phyloP scores from a whole-genome alignment of 371 early-diverging fungal species.

The Circinella umbellata region DNA sequence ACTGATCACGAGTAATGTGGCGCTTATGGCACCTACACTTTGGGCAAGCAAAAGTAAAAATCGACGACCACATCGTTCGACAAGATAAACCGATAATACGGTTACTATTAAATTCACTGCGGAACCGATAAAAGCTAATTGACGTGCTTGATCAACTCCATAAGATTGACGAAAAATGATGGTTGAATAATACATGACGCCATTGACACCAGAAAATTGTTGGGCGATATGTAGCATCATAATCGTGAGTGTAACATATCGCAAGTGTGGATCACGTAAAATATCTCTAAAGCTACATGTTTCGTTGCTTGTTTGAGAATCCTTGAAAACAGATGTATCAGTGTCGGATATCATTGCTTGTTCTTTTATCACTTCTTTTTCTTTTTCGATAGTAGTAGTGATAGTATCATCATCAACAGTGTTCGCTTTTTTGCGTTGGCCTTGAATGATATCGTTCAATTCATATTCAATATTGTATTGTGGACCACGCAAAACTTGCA shows the following conservation, averaged over 20 bases:
- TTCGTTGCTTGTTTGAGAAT: background rate
- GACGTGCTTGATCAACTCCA: slow-evolving; percentile 54
- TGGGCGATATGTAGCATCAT: slow-evolving; percentile 62
- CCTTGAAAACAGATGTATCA: background rate
- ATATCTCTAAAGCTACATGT: slow-evolving; percentile 27
- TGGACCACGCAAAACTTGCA: slow-evolving; percentile 52
- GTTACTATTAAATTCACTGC: slow-evolving; percentile 69
- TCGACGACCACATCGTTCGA: slow-evolving; percentile 80
- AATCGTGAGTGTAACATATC: slow-evolving; percentile 61
- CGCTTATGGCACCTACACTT: slow-evolving; percentile 59
- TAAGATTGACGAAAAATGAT: slow-evolving; percentile 59
- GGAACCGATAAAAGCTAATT: slow-evolving; percentile 62
- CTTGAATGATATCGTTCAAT: slow-evolving; percentile 48
- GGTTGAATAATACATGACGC: slow-evolving; percentile 82
- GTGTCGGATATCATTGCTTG: background rate
- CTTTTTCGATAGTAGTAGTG: background rate
- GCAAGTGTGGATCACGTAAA: slow-evolving; percentile 48
- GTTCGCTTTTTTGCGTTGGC: slow-evolving; percentile 23
- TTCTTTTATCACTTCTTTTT: no score
- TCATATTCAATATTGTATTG: slow-evolving; percentile 43
- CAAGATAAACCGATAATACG: slow-evolving; percentile 54
- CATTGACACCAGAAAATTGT: slow-evolving; percentile 90
- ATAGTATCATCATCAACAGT: background rate
- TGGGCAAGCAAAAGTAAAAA: slow-evolving; percentile 69
- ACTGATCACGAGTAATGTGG: slow-evolving; percentile 59